Percentiles rank a stretch among this genome's conserved stretches.
Evolutionary conservation across 352 stramenopile genomes (phyloP).

Genomic region (Pythium periplocum): DNA sequence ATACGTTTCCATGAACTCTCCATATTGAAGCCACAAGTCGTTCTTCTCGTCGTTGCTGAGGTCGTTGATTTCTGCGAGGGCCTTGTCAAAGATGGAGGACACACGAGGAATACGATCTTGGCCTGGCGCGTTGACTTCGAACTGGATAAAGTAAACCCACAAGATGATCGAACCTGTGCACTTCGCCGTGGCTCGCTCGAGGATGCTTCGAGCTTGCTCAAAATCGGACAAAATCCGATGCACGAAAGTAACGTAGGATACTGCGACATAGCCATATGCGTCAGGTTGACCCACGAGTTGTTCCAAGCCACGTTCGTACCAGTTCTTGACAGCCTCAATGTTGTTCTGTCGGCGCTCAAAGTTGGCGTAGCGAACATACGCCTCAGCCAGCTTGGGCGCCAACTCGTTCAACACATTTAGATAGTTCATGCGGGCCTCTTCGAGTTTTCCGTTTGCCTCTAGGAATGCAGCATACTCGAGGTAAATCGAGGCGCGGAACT

Average conservation of each 20-base stretch:
- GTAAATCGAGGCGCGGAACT: slow-evolving; percentile 67
- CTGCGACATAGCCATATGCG: slow-evolving; percentile 43
- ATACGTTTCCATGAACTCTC: slow-evolving; percentile 67
- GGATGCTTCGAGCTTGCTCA: slow-evolving; percentile 32
- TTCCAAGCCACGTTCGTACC: slow-evolving; percentile 53
- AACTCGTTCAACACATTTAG: slow-evolving; percentile 49
- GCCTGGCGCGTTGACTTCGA: slow-evolving; percentile 36
- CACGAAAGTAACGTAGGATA: slow-evolving; percentile 58
- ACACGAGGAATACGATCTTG: slow-evolving; percentile 23
- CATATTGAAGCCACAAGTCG: slow-evolving; percentile 77
- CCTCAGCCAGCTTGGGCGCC: slow-evolving; percentile 57
- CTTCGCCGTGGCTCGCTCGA: slow-evolving; percentile 36
- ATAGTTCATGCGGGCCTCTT: slow-evolving; percentile 44
- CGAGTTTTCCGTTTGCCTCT: slow-evolving; percentile 48
- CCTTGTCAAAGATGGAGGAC: slow-evolving; percentile 35
- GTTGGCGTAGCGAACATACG: slow-evolving; percentile 59
- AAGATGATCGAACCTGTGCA: slow-evolving; percentile 43
- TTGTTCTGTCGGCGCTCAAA: slow-evolving; percentile 60
- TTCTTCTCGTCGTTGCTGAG: slow-evolving; percentile 70
- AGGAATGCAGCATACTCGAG: slow-evolving; percentile 72
- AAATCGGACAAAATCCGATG: slow-evolving; percentile 36
- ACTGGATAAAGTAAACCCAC: slow-evolving; percentile 68
- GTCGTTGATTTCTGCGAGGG: slow-evolving; percentile 42
- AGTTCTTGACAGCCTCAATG: slow-evolving; percentile 39
- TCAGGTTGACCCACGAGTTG: slow-evolving; percentile 29